A percentile compares a stretch with the other conserved stretches of the same genome.
Conservation (phyloP, 148 eudicot genomes). For the Chenopodium album region DNA sequence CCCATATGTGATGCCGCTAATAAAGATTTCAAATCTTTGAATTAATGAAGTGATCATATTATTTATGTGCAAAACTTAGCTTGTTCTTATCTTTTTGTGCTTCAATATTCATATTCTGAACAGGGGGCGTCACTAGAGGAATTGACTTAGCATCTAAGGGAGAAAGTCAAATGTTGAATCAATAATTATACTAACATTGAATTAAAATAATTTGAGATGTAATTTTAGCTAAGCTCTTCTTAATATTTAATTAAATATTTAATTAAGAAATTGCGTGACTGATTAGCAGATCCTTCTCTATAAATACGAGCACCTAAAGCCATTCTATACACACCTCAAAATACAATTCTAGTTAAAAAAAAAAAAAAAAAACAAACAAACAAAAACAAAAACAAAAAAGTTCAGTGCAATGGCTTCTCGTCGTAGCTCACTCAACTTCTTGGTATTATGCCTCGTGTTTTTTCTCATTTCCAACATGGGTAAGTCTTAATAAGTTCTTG, state of each 20-base stretch:
- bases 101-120: not conserved
- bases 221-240: not conserved
- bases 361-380: no score
- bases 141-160: not conserved
- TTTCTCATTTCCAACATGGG: conserved; percentile 13
- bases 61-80: not conserved
- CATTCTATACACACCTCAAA: not conserved
- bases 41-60: not conserved
- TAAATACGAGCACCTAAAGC: not conserved
- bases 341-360: not conserved
- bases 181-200: not conserved
- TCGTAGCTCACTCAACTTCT: conserved; percentile 7
- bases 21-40: not conserved
- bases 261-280: not conserved
- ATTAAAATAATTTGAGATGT: not conserved
- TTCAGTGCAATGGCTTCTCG: conserved; percentile 2
- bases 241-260: not conserved
- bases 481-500: not conserved
- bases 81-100: not conserved
- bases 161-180: not conserved
- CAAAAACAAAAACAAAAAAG: not conserved
- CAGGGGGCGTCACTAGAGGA: not conserved
- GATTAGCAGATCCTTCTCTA: not conserved
- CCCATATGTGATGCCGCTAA: not conserved
- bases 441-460: conserved; percentile 11